A percentile compares a stretch with the other conserved stretches of the same genome.
phyloP scores from a whole-genome alignment of 768 basidiomycete species.

The Tulasnella sp. region DNA sequence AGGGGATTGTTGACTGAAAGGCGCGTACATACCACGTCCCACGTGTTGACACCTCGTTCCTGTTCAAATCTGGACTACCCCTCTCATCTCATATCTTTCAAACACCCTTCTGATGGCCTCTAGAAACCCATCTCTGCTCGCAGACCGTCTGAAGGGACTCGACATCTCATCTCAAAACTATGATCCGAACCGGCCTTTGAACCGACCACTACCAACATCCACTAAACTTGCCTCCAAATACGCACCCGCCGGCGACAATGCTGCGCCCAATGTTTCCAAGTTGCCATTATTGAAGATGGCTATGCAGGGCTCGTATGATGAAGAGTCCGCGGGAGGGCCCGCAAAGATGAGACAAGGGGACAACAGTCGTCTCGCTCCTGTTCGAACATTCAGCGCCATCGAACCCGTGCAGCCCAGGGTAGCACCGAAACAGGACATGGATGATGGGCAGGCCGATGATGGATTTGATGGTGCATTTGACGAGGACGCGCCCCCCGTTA shows the following conservation, averaged over 20 bases:
- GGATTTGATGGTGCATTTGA: conserved; percentile 76
- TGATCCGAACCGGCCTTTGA: not conserved
- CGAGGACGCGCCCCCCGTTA: conserved; percentile 55
- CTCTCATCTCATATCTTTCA: too few species aligned
- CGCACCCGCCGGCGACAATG: not conserved
- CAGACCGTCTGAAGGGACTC: conserved; percentile 2
- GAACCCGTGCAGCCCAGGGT: not conserved
- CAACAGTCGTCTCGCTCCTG: not conserved
- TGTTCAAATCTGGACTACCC: too few species aligned
- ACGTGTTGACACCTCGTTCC: too few species aligned
- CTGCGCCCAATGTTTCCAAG: not conserved
- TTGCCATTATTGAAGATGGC: conserved; percentile 1
- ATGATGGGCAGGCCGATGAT: conserved; percentile 90
- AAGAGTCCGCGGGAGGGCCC: not conserved
- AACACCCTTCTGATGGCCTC: too few species aligned
- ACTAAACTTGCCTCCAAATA: conserved; percentile 10
- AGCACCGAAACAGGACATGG: conserved; percentile 32
- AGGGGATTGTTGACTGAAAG: too few species aligned
- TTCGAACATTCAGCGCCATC: not conserved
- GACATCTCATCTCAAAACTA: not conserved
- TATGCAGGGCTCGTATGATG: not conserved
- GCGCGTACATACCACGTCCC: too few species aligned
- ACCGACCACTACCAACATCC: not conserved
- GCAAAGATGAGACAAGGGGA: not conserved
- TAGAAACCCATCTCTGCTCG: not conserved